Conservation (phyloP, 352 stramenopile genomes). For the Phytophthora kernoviae region DNA sequence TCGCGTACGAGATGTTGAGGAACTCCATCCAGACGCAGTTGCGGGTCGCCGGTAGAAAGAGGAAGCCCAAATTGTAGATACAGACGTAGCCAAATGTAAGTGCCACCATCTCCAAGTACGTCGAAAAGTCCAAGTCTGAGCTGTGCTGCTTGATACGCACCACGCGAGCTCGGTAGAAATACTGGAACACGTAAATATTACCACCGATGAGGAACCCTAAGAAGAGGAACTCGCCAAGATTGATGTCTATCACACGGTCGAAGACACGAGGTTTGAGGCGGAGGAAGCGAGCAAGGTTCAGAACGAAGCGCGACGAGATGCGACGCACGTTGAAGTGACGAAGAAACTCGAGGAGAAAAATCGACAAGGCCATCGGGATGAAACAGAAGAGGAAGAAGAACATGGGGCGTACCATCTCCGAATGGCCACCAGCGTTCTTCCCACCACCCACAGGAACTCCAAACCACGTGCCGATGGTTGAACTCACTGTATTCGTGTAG, state of each 20-base stretch:
- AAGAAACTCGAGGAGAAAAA: conserved; percentile 51
- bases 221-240: conserved; percentile 39
- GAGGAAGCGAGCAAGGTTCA: conserved; percentile 35
- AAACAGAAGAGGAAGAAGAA: conserved; percentile 61
- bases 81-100: conserved; percentile 27
- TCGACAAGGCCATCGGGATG: conserved; percentile 39
- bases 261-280: conserved; percentile 46
- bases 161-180: conserved; percentile 17
- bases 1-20: conserved; percentile 43
- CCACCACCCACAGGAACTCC: conserved; percentile 23
- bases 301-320: conserved; percentile 29
- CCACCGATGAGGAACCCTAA: conserved; percentile 32
- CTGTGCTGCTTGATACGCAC: conserved; percentile 11
- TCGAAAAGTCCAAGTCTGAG: conserved; percentile 4
- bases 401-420: conserved; percentile 56
- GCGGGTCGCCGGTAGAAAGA: conserved; percentile 37
- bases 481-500: conserved; percentile 20
- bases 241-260: conserved; percentile 34
- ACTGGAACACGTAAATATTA: conserved; percentile 42
- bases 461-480: conserved; percentile 33
- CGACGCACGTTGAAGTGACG: conserved; percentile 44
- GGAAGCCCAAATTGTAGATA: conserved; percentile 43
- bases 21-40: conserved; percentile 50
- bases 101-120: conserved; percentile 17
- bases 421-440: conserved; percentile 23